phyloP scores from a whole-genome alignment of 495 filamentous ascomycete genomes.

The Aspergillus bridgeri region DNA sequence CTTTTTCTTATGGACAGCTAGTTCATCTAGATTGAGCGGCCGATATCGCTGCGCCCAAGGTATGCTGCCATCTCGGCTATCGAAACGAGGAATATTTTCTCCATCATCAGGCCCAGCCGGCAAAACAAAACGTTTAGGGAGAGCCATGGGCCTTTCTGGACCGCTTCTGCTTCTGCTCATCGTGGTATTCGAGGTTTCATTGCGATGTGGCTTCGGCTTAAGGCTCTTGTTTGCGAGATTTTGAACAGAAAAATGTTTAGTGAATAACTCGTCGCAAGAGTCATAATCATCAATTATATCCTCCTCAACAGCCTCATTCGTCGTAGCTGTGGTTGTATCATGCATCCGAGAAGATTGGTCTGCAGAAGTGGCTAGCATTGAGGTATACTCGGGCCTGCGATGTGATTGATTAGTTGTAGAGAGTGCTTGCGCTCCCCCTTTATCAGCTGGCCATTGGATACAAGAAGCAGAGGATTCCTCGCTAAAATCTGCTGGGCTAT shows the following conservation, averaged over 20 bases:
- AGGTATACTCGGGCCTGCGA: not conserved
- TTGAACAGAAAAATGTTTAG: conserved; percentile 18
- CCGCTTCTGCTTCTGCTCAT: not conserved
- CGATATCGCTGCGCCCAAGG: conserved; percentile 88
- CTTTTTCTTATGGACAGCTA: conserved; percentile 92
- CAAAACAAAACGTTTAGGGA: conserved; percentile 28
- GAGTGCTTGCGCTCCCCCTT: not conserved
- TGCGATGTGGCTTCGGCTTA: not conserved
- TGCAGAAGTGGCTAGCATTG: not conserved
- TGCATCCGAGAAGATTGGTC: not conserved
- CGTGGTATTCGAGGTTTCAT: not conserved
- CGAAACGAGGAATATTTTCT: not conserved
- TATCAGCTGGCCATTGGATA: not conserved
- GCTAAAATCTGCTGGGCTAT: not conserved
- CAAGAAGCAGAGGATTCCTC: not conserved
- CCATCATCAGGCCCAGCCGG: conserved; percentile 6
- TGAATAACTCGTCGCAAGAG: conserved; percentile 46
- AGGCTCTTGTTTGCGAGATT: not conserved
- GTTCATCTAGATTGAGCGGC: conserved; percentile 69
- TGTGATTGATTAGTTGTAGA: not conserved
- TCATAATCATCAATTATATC: conserved; percentile 51
- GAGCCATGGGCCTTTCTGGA: conserved; percentile 8
- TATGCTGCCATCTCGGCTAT: conserved; percentile 19
- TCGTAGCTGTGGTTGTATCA: conserved; percentile 9
- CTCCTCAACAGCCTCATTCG: conserved; percentile 38